Evolutionary conservation across 31 red algal genomes (phyloP).

Genomic region (Odonthalia washingtoniensis): DNA sequence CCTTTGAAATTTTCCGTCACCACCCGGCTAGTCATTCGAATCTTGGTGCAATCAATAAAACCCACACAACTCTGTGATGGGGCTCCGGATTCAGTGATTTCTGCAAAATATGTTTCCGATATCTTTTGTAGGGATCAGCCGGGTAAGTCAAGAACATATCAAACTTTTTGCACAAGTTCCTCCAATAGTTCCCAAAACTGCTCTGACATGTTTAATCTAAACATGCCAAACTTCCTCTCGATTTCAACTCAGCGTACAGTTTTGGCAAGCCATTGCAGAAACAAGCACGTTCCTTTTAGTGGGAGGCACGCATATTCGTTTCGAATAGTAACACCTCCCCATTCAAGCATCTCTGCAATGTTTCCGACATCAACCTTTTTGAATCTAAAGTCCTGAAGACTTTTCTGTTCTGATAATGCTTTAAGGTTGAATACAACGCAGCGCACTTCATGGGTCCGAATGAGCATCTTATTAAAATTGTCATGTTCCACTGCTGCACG

Average conservation of each 20-base stretch:
- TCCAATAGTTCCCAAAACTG: background rate
- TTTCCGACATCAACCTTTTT: no score
- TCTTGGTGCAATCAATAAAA: conserved; percentile 31
- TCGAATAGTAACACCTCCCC: no score
- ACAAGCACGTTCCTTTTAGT: no score
- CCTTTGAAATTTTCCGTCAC: background rate
- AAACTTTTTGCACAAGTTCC: background rate
- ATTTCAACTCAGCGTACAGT: conserved; percentile 1
- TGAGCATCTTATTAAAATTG: no score
- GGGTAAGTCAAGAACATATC: background rate
- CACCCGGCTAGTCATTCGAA: conserved; percentile 24
- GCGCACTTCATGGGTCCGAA: no score
- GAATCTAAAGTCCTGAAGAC: no score
- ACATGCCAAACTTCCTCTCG: background rate
- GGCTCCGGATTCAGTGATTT: background rate
- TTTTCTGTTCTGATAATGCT: no score
- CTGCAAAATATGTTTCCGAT: background rate
- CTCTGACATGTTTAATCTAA: background rate
- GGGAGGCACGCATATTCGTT: no score
- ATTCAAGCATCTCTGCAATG: no score
- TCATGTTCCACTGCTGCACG: no score
- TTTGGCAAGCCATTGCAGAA: no score
- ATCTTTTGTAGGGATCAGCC: background rate
- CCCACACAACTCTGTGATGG: background rate
- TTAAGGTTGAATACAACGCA: no score